A percentile compares a stretch with the other conserved stretches of the same genome.
Evolutionary conservation across 139 green algal species (phyloP).

Genomic region (Auxenochlorella protothecoides): DNA sequence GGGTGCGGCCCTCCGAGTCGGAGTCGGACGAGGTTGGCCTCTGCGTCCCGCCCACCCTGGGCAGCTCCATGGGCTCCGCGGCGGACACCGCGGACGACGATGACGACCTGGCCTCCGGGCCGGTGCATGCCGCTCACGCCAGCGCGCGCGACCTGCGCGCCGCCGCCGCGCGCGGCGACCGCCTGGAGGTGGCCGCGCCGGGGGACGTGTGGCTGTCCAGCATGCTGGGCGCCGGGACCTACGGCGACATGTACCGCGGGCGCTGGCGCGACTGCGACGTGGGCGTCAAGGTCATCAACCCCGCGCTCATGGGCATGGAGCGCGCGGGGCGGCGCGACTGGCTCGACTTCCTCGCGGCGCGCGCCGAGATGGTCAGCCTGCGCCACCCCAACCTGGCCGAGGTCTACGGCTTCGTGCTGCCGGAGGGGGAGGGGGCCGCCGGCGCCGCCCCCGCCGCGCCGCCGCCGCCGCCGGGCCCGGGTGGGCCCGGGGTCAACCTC

Average conservation of each 20-base stretch:
- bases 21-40: too few species aligned
- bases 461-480: too few species aligned
- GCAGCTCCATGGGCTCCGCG: too few species aligned
- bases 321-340: conserved; percentile 8
- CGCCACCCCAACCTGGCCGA: conserved; percentile 44
- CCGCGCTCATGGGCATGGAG: conserved; percentile 19
- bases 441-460: too few species aligned
- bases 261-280: conserved; percentile 40
- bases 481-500: too few species aligned
- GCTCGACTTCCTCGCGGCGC: conserved; percentile 36
- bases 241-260: conserved; percentile 37
- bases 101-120: background rate
- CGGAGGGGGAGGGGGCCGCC: too few species aligned
- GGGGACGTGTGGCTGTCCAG: conserved; percentile 15
- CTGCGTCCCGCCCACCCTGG: too few species aligned
- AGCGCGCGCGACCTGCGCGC: background rate
- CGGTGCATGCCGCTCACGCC: background rate
- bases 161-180: conserved; percentile 7
- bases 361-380: conserved; percentile 33
- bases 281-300: conserved; percentile 49
- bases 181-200: conserved; percentile 28
- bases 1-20: too few species aligned
- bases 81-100: too few species aligned
- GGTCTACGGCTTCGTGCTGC: conserved; percentile 8
- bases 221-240: background rate